Evolutionary conservation across 257 asterid species (phyloP).

Genomic region (Ophiorrhiza pumila): DNA sequence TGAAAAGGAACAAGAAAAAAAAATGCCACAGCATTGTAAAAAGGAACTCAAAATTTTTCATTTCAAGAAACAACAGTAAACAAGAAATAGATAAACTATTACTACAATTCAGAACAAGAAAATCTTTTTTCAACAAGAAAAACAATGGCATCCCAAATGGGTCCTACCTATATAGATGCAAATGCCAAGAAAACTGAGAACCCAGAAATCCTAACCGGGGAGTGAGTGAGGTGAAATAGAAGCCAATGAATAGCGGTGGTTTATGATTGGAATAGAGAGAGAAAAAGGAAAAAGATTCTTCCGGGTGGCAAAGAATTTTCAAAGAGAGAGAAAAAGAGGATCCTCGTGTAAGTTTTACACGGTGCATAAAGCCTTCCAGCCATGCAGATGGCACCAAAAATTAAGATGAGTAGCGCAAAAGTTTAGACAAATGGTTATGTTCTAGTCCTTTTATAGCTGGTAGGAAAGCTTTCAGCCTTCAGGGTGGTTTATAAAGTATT

Average conservation of each 20-base stretch:
- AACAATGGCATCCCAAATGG: conserved; percentile 14
- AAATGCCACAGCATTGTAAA: neutral
- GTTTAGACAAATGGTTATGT: neutral
- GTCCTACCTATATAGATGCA: conserved; percentile 33
- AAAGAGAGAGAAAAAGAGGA: conserved; percentile 39
- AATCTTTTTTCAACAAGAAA: conserved; percentile 18
- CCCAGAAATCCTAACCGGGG: conserved; percentile 1
- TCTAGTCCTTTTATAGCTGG: neutral
- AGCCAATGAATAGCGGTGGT: neutral
- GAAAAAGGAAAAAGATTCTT: conserved; percentile 28
- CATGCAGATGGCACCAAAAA: conserved; percentile 57
- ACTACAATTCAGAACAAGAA: conserved; percentile 12
- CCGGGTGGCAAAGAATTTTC: conserved; percentile 44
- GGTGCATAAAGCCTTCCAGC: conserved; percentile 40
- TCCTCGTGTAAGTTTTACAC: conserved; percentile 54
- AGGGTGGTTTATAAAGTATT: too few species aligned
- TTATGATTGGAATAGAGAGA: conserved; percentile 18
- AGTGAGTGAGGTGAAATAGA: conserved; percentile 1
- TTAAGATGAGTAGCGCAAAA: conserved; percentile 7
- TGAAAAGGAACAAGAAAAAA: neutral
- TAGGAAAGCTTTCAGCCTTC: too few species aligned
- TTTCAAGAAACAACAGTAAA: conserved; percentile 19
- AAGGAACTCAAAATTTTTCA: conserved; percentile 13
- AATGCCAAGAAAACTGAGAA: conserved; percentile 25
- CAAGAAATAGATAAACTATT: neutral